Evolutionary conservation across 164 flowering plant species (phyloP).

Genomic region (Tinospora cordifolia): DNA sequence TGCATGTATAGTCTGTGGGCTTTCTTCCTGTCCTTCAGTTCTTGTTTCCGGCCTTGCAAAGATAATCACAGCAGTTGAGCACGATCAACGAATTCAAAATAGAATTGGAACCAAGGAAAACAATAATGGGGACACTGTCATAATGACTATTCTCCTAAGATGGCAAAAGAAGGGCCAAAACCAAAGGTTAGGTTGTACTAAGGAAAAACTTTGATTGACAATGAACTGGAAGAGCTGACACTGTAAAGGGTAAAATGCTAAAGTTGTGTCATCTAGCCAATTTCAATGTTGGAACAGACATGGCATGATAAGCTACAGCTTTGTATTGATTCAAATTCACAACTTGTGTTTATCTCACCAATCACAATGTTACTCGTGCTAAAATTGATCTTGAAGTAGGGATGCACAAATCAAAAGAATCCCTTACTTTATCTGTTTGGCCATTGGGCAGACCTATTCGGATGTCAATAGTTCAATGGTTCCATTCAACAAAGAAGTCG

Average conservation of each 20-base stretch:
- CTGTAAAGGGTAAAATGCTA: not conserved
- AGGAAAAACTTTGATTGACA: too few species aligned
- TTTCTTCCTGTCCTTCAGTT: conserved; percentile 40
- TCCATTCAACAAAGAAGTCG: not conserved
- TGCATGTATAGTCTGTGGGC: conserved; percentile 45
- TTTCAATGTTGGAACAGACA: not conserved
- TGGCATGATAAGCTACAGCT: too few species aligned
- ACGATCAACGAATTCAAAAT: not conserved
- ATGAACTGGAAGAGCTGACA: not conserved
- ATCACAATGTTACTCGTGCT: too few species aligned
- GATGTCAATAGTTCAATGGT: not conserved
- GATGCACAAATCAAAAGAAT: not conserved
- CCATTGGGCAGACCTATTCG: not conserved
- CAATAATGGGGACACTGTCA: too few species aligned
- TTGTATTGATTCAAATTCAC: not conserved
- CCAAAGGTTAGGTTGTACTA: too few species aligned
- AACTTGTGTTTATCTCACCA: too few species aligned
- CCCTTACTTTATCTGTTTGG: not conserved
- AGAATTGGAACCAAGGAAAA: not conserved
- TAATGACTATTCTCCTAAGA: too few species aligned
- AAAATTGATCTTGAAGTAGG: not conserved
- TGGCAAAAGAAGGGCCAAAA: too few species aligned
- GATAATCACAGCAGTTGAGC: not conserved
- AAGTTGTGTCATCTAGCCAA: not conserved
- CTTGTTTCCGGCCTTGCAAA: conserved; percentile 38